A percentile compares a stretch with the other conserved stretches of the same genome.
phyloP scores from a whole-genome alignment of 1,284 basidiomycete genomes.

The Trametes polyzona region DNA sequence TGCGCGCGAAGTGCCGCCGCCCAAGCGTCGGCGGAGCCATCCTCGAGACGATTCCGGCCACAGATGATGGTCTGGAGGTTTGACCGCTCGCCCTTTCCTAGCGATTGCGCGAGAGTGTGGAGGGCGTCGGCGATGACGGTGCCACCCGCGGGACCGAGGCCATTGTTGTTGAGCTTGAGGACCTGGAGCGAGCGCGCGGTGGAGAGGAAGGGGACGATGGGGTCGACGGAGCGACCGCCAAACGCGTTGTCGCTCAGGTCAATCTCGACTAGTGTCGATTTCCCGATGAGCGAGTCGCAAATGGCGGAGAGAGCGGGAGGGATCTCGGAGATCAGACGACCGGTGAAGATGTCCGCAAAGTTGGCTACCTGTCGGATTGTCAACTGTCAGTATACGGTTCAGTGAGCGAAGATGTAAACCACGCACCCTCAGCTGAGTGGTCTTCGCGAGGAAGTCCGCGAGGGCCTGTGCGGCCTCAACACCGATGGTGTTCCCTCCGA shows the following conservation, averaged over 20 bases:
- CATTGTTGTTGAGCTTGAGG: conserved; percentile 96
- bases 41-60: conserved; percentile 93
- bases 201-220: conserved; percentile 89
- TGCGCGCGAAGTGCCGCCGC: conserved; percentile 90
- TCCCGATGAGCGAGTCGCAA: conserved; percentile 85
- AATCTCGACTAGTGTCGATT: conserved; percentile 83
- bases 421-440: conserved; percentile 69
- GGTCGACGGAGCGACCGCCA: conserved; percentile 93
- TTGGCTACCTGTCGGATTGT: conserved; percentile 75
- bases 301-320: conserved; percentile 88
- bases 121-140: conserved; percentile 87
- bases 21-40: conserved; percentile 86
- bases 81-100: conserved; percentile 67
- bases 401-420: neutral
- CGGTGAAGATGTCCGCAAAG: conserved; percentile 98
- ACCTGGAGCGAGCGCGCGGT: conserved; percentile 81
- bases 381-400: neutral
- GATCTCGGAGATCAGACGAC: conserved; percentile 94
- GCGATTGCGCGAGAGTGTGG: conserved; percentile 74
- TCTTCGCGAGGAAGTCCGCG: conserved; percentile 78
- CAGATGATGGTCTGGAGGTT: conserved; percentile 87
- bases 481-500: conserved; percentile 97
- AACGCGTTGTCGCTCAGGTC: conserved; percentile 97
- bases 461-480: conserved; percentile 90
- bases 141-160: conserved; percentile 93